phyloP scores from a whole-genome alignment of 805 yeast genomes.

The Saccharomycopsis sp. region DNA sequence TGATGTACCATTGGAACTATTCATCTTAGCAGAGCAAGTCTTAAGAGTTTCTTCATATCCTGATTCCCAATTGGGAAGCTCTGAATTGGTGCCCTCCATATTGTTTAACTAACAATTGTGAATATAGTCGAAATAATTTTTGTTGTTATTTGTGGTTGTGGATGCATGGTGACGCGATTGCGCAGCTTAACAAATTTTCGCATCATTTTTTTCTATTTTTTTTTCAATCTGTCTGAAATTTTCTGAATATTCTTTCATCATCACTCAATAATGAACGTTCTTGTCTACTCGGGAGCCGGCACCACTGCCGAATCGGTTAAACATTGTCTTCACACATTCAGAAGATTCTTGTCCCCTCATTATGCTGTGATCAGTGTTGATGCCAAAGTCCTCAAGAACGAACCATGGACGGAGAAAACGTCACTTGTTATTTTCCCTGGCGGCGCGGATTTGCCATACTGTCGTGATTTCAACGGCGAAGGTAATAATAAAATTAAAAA shows the following conservation, averaged over 20 bases:
- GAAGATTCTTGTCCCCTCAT: conserved; percentile 71
- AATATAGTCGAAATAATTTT: no score
- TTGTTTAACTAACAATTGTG: no score
- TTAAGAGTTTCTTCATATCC: not conserved
- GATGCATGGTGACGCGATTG: no score
- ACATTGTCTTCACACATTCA: conserved; percentile 71
- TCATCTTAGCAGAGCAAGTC: not conserved
- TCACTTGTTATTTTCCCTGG: conserved; percentile 85
- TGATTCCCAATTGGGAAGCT: not conserved
- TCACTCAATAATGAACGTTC: conserved; percentile 50
- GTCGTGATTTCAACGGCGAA: conserved; percentile 61
- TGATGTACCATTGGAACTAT: not conserved
- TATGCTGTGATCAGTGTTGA: conserved; percentile 78
- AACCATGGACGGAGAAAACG: conserved; percentile 86
- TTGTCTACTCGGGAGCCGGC: conserved; percentile 75
- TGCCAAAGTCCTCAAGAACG: conserved; percentile 54
- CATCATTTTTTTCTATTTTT: no score
- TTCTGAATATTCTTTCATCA: not conserved
- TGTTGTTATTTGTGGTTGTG: no score
- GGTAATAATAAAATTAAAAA: conserved; percentile 56
- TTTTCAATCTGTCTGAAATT: not conserved
- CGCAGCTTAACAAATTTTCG: no score
- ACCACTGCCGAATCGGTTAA: conserved; percentile 81
- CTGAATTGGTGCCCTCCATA: no score
- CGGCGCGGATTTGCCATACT: conserved; percentile 91